A percentile compares a stretch with the other conserved stretches of the same genome.
These are phyloP conservation scores for Eucalyptus globulus DNA, from an alignment of 345 rosid species.

Conservation along the genomic window DNA sequence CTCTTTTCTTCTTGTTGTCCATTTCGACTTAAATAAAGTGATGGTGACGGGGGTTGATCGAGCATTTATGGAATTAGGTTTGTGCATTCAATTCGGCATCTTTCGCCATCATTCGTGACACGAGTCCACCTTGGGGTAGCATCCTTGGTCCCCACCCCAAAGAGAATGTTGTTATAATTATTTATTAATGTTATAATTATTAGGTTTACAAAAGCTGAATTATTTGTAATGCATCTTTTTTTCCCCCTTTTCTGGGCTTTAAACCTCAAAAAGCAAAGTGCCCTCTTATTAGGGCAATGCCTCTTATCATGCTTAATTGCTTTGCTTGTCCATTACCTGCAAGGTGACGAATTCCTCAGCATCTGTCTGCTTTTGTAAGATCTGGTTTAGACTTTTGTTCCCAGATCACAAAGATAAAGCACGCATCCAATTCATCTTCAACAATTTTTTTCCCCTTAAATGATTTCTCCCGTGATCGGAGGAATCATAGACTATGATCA, in stretches of 20 bases:
- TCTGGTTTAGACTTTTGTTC: not conserved
- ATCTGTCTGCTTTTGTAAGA: not conserved
- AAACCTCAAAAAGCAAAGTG: not conserved
- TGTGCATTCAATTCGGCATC: conserved; percentile 5
- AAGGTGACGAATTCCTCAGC: not conserved
- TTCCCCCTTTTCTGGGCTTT: not conserved
- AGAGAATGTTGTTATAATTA: not conserved
- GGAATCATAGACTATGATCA: not conserved
- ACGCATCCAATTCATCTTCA: not conserved
- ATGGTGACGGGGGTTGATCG: not conserved
- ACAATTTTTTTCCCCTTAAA: not conserved
- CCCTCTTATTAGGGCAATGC: not conserved
- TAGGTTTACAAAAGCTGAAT: not conserved
- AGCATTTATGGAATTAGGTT: conserved; percentile 10
- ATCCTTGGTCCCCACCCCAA: not conserved
- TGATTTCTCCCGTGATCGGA: not conserved
- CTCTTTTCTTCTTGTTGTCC: not conserved
- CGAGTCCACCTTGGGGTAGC: not conserved
- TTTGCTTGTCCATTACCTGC: not conserved
- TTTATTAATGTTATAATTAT: not conserved
- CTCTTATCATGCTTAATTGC: not conserved
- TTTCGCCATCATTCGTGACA: not conserved
- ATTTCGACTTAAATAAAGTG: not conserved
- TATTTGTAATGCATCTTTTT: not conserved
- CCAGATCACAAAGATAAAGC: not conserved